Base-by-base conservation (phyloP, 441 rosid species). In the Pelargonium citronellum region DNA sequence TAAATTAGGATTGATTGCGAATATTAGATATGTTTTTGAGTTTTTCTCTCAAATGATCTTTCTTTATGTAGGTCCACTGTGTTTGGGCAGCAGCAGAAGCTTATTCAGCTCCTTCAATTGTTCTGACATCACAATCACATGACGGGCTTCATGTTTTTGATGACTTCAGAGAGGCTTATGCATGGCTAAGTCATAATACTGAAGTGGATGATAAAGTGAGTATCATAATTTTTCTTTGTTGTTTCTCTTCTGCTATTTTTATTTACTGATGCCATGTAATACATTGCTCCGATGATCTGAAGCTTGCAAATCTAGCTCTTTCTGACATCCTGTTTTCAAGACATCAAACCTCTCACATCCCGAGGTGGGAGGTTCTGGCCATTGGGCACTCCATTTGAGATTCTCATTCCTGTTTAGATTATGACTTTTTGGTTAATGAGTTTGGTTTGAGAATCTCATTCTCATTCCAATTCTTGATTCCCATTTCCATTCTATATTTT, bases 71-170 rank as follows among this genome's bases (percentile, higher is more conserved):
- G 99, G 86, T 91, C 69, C 99, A 95, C 81, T 95, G 92, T 77
- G 97, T 95, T 73, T 95, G 99, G 99, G 99, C 99, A 68, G 98
- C 98, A 55, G 98, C 99, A 58, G 98, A 95, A 88, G 99, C 99
- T 74, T 95, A 95, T 86, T 95, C 99, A 64, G 98, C 99, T 46
- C 99, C 99, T 44, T 95, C 99, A 49, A 95, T 92, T 67, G 99
- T 95, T 43, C 81, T 95, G 78, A 92, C 98, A 66, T 86, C 98
- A 70, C 82, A 83, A 41, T 77, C 95, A 0, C 86, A 57, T 0
- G 96, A 91, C 69, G 99, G 96, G 57, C 81, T 90, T 43, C 99
- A 91, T 67, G 99, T 95, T 70, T 95, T 95, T 79, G 99, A 95
- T 83, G 99, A 95, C 82, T 95, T 95, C 76, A 92, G 98, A 81